Evolutionary conservation across 2,329 filamentous ascomycete species (phyloP).

Genomic region (Geosmithia putterillii): DNA sequence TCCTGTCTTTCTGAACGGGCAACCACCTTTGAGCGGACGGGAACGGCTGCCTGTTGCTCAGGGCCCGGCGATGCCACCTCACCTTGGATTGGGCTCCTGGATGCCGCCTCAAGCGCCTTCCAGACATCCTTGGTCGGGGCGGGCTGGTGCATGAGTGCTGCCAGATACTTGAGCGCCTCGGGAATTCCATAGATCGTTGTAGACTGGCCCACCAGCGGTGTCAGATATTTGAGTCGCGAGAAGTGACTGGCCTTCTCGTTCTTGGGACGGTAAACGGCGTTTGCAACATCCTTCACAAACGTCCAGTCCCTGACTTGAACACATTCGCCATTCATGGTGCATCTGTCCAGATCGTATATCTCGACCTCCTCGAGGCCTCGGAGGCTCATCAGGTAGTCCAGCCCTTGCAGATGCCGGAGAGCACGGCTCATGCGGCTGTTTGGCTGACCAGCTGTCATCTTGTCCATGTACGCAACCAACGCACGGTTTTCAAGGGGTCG

Average conservation of each 20-base stretch:
- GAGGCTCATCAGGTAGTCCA: slow-evolving; percentile 29
- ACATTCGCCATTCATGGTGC: neutral
- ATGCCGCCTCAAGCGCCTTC: too few species aligned
- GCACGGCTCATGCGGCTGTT: slow-evolving; percentile 23
- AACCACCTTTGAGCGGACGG: neutral
- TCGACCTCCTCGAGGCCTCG: slow-evolving; percentile 27
- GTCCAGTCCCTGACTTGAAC: slow-evolving; percentile 13
- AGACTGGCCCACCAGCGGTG: neutral
- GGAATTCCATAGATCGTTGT: neutral
- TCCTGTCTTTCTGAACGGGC: too few species aligned
- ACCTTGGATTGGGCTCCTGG: too few species aligned
- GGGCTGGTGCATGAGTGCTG: too few species aligned
- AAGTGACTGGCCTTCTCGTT: neutral
- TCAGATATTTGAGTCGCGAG: slow-evolving; percentile 10
- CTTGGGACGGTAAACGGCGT: slow-evolving; percentile 10
- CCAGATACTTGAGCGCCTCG: too few species aligned
- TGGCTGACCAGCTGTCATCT: slow-evolving; percentile 21
- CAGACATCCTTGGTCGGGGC: too few species aligned
- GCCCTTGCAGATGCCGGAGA: slow-evolving; percentile 28
- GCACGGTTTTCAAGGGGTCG: slow-evolving; percentile 20
- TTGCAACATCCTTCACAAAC: slow-evolving; percentile 15
- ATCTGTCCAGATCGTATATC: slow-evolving; percentile 26
- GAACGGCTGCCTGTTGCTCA: neutral
- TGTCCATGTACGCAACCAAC: slow-evolving; percentile 10
- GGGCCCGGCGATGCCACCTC: too few species aligned